Conservation (phyloP, 768 basidiomycete genomes). For the Piloderma croceum region DNA sequence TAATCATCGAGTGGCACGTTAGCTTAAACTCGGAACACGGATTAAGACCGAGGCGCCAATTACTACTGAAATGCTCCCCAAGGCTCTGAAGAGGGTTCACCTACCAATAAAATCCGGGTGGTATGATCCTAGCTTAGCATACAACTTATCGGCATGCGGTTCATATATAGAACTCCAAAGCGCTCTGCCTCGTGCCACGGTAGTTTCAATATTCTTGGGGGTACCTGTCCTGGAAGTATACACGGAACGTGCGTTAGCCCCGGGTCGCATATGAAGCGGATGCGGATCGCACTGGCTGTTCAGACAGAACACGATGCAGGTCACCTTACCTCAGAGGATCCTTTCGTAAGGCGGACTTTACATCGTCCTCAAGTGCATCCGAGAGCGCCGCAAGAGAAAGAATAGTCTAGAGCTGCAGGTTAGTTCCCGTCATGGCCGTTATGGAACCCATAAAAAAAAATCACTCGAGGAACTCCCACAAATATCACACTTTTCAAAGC, state of each 20-base stretch:
- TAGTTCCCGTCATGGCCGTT: too few relatives aligned
- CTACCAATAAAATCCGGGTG: conserved; percentile 93
- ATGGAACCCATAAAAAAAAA: conserved; percentile 19
- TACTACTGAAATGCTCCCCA: neutral
- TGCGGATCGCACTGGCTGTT: conserved; percentile 2
- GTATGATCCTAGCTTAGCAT: conserved; percentile 78
- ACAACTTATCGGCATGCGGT: conserved; percentile 85
- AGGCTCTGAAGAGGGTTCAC: conserved; percentile 30
- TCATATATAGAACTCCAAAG: conserved; percentile 87
- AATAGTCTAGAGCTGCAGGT: conserved; percentile 64
- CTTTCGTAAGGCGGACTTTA: conserved; percentile 64
- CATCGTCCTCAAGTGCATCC: conserved; percentile 75
- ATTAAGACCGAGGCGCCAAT: too few relatives aligned
- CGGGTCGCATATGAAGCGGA: too few relatives aligned
- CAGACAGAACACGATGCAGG: conserved; percentile 9
- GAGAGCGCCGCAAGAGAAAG: conserved; percentile 73
- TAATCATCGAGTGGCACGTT: conserved; percentile 22
- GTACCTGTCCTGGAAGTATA: conserved; percentile 45
- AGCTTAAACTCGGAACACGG: too few relatives aligned
- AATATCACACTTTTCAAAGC: conserved; percentile 88
- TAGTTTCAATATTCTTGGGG: conserved; percentile 62
- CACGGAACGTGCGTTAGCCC: neutral
- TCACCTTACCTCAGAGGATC: conserved; percentile 56
- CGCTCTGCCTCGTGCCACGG: conserved; percentile 57
- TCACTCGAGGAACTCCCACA: conserved; percentile 78